These are phyloP conservation scores for Jacaranda copaia DNA, from an alignment of 257 asterid genomes.

Conservation along the genomic window DNA sequence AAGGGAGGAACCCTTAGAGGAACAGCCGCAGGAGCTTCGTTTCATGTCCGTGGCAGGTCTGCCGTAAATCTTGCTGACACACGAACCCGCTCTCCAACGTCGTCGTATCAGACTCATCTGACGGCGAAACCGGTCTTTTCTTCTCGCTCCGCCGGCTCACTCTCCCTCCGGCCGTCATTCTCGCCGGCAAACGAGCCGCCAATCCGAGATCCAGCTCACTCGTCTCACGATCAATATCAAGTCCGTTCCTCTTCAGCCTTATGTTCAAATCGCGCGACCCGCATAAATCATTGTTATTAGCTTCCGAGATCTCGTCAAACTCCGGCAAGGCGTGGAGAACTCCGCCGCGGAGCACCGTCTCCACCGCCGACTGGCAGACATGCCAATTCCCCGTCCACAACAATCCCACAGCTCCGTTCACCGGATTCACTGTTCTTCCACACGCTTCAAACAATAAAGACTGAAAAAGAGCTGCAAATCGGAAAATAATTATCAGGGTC, in stretches of 20 bases:
- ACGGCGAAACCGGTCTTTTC: constrained; percentile 49
- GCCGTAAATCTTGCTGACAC: constrained; percentile 43
- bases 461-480: constrained; percentile 72
- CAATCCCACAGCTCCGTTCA: constrained; percentile 80
- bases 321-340: constrained; percentile 47
- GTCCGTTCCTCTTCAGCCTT: constrained; percentile 29
- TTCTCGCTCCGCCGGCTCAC: constrained; percentile 25
- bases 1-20: constrained; percentile 24
- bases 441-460: constrained; percentile 85
- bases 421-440: constrained; percentile 88
- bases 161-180: constrained; percentile 22
- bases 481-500: neutral
- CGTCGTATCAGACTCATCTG: constrained; percentile 76
- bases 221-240: constrained; percentile 22
- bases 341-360: constrained; percentile 86
- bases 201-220: constrained; percentile 41
- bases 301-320: constrained; percentile 32
- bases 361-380: constrained; percentile 80
- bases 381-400: constrained; percentile 86
- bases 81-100: constrained; percentile 63
- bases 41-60: constrained; percentile 33
- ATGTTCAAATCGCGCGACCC: constrained; percentile 42
- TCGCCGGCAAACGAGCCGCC: constrained; percentile 21
- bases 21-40: constrained; percentile 63
- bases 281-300: constrained; percentile 35